Evolutionary conservation across 139 green algal species (phyloP), one percentile per base, ranked within the genome.

Genomic region (Chlorella sp.): DNA sequence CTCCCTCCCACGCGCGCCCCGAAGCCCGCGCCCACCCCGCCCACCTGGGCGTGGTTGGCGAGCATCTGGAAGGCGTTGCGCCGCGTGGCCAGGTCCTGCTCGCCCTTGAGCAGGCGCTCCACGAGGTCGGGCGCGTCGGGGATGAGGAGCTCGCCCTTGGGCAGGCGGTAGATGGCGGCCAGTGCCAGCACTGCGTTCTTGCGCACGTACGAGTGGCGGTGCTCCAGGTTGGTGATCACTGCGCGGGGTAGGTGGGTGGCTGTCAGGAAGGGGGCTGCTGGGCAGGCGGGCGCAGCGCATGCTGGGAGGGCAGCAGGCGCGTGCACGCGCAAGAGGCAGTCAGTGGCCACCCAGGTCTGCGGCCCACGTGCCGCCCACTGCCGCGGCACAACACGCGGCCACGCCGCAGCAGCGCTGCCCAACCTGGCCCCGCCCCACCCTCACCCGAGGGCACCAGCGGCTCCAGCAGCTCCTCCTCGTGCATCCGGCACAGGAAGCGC

Each of bases 401-500:
- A n/a, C n/a, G n/a, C n/a, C n/a, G n/a, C n/a, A n/a, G n/a, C n/a
- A n/a, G n/a, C n/a, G n/a, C n/a, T n/a, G n/a, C n/a, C n/a, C n/a
- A n/a, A n/a, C n/a, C n/a, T n/a, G n/a, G n/a, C n/a, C n/a, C n/a
- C n/a, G n/a, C n/a, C n/a, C n/a, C n/a, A n/a, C 43, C 35, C 65
- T 11, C 45, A 77, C 76, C 69, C 46, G 86, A 95, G 25, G 95
- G 95, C 29, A 99, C 90, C 73, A 99, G 81, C 17, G 96, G 96
- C 84, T 99, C 96, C 74, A 99, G 79, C 46, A 99, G 95, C 79
- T 99, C 96, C 69, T 97, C 90, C 85, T 99, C 96, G 25, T 84
- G 80, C 63, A 99, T 96, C 27, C 96, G 86, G 86, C 94, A 98
- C 48, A 99, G 86, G 82, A 99, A 99, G 36, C 95, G 80, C 62